Evolutionary conservation across 257 asterid genomes (phyloP), one percentile per base, ranked within the genome.

Genomic region (Lycium ferocissimum): DNA sequence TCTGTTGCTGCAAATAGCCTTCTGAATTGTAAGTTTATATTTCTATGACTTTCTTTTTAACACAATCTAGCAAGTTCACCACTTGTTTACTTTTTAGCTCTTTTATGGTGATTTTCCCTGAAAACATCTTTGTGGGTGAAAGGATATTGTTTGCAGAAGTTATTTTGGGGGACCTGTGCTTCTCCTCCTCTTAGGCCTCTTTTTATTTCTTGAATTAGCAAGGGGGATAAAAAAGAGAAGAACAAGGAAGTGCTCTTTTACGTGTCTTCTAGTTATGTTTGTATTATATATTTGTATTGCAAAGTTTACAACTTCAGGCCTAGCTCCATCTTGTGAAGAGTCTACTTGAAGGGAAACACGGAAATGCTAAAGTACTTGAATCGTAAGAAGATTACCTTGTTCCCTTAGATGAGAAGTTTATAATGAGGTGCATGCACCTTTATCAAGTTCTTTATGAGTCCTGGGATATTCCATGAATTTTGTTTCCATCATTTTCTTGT

Each of bases 1-100:
- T 96, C 95, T 56, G 92, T 95, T 75, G 94, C 94, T 90, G 97
- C 98, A 59, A 90, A 92, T 83, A 93, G 89, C 88, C 97, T 95
- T 89, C 91, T 96, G 86, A 94, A 91, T 87, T 96, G 99, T 95
- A 92, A 88, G 98, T 89, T 86, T 22, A 63, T 65, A 76, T 53
- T 22, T 26, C 15, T 54, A 3, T 53, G 47, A 26, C 63, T 53
- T 76, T 20, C n/a, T 76, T 76, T 53, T 53, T 76, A 76, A 53
- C 12, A 45, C 47, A 51, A 26, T 51, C 82, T 5, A 53, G 63
- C 82, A 26, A 13, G 63, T 76, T 76, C 26, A 51, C 22, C 26
- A 3, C 63, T 53, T 76, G 45, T 14, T 76, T 51, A 76, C 11
- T n/a, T 15, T 7, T 76, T 33, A 76, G 82, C 82, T 76, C 47